Base-by-base conservation (phyloP, 345 rosid genomes). In the Gossypium australe region DNA sequence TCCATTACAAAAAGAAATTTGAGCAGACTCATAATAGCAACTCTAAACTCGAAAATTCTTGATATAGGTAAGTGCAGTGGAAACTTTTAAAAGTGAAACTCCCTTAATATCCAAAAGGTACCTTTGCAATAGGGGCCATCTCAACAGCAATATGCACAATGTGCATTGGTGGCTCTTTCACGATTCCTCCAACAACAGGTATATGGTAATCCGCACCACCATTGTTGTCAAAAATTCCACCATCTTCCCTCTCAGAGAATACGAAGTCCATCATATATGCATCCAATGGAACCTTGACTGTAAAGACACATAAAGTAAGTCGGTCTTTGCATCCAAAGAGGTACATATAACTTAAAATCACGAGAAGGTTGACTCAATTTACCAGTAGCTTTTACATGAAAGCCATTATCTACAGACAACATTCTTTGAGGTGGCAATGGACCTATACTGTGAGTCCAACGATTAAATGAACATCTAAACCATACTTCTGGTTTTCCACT, bases 51-150 rank as follows among this genome's bases (percentile, higher is more conserved):
- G 20, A 51, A 69, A 47, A n/a, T 24, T 22, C 25, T 16, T 27
- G 2, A 13, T 6, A 69, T 4, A 67, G 41, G 41, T 67, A 38
- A 16, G 43, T 34, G 76, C 9, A 20, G 9, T 60, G 55, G 55
- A 48, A 52, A 52, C 3, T 2, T 24, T 59, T 24, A 43, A 4
- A 65, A 65, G 18, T 10, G 9, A 2, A 65, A 64, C 69, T 41
- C 49, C 25, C 69, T 64, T 12, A 18, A 18, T 20, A 57, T 57
- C 67, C 27, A 3, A 53, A 64, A 59, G 17, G 75, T 82, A 91
- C 97, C 97, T 92, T 94, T 44, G 97, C 98, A 66, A 94, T 87
- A 44, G 97, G 98, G 59, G 98, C 98, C 97, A 94, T 92, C 86
- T 94, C 97, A 76, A 94, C 97, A 80, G 95, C 86, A 70, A 94